Conservation (phyloP, 129 eudicot species). For the Ambrosia artemisiifolia region DNA sequence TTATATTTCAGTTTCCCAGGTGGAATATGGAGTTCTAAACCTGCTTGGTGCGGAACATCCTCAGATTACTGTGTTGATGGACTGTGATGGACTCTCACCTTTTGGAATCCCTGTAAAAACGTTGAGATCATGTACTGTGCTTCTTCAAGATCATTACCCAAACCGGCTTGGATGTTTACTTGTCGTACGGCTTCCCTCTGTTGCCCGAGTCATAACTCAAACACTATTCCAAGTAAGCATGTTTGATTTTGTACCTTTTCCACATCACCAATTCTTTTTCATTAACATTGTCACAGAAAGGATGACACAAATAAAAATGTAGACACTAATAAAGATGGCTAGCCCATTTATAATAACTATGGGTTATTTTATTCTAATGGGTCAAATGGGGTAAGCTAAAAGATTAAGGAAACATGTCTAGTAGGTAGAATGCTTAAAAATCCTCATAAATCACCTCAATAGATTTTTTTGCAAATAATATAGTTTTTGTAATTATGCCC, state of each 20-base stretch:
- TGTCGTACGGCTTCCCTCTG: slow-evolving; percentile 53
- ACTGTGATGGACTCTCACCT: slow-evolving; percentile 65
- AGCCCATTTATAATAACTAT: too few relatives aligned
- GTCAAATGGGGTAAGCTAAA: background rate
- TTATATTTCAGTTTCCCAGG: slow-evolving; percentile 59
- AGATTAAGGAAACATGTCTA: background rate
- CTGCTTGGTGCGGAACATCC: slow-evolving; percentile 47
- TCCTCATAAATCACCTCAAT: background rate
- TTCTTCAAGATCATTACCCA: slow-evolving; percentile 84
- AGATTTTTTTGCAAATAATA: background rate
- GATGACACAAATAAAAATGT: background rate
- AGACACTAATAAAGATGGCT: background rate
- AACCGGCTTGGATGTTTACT: slow-evolving; percentile 67
- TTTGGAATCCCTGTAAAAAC: slow-evolving; percentile 69
- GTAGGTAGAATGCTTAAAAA: background rate
- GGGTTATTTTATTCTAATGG: too few relatives aligned
- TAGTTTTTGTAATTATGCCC: background rate
- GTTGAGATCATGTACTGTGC: slow-evolving; percentile 63
- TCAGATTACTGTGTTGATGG: slow-evolving; percentile 74
- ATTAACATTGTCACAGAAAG: background rate
- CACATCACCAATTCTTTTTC: background rate
- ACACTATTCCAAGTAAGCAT: slow-evolving; percentile 62
- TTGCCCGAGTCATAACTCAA: slow-evolving; percentile 57
- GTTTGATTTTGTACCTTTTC: background rate
- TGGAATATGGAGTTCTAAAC: slow-evolving; percentile 65